phyloP scores from a whole-genome alignment of 2,329 filamentous ascomycete species.

The Epichloe amarillans region DNA sequence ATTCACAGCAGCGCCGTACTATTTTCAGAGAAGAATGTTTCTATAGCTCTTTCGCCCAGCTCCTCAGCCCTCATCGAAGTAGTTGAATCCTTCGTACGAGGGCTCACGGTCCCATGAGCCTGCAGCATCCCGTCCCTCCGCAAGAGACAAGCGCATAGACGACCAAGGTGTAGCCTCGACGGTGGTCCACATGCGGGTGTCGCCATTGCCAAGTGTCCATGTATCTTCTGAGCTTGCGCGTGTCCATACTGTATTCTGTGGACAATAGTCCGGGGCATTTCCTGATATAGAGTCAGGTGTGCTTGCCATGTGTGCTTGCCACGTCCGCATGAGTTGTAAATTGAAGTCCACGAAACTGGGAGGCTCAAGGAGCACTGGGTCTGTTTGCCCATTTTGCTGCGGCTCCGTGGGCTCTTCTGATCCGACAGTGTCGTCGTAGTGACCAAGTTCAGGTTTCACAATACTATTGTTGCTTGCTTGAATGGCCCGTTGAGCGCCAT shows the following conservation, averaged over 20 bases:
- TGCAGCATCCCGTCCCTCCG: not conserved
- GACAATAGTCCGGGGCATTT: not conserved
- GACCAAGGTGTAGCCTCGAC: not conserved
- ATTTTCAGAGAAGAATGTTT: too few species aligned
- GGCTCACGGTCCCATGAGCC: not conserved
- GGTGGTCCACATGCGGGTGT: not conserved
- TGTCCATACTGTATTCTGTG: not conserved
- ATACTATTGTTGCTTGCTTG: not conserved
- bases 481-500: not conserved
- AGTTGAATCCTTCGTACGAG: not conserved
- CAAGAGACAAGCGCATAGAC: not conserved
- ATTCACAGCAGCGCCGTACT: too few species aligned
- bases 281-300: too few species aligned
- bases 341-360: not conserved
- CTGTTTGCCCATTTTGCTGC: not conserved
- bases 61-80: not conserved
- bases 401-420: not conserved
- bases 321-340: not conserved
- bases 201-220: not conserved
- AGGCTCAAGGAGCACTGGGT: not conserved
- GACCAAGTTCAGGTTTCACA: not conserved
- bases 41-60: not conserved
- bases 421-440: not conserved
- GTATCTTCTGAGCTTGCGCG: not conserved
- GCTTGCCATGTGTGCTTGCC: not conserved